phyloP scores from a whole-genome alignment of 1,284 basidiomycete genomes.

The Pterulicium gracile region DNA sequence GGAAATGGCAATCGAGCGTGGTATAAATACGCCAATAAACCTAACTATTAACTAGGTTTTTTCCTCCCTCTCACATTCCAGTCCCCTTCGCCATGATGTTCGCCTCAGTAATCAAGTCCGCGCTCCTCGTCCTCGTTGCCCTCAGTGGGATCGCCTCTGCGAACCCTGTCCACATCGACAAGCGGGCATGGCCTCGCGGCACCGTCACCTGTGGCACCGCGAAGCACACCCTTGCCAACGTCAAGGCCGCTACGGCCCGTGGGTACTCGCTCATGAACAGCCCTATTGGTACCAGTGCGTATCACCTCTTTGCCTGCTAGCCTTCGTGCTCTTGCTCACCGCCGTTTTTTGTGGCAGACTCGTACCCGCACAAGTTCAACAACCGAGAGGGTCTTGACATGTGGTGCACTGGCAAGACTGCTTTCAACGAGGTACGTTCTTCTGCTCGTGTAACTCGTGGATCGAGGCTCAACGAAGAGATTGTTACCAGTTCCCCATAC shows the following conservation, averaged over 20 bases:
- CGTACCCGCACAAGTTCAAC: conserved; percentile 14
- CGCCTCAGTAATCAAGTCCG: conserved; percentile 4
- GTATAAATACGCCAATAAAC: no score
- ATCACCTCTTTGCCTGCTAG: background rate
- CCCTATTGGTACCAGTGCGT: conserved; percentile 11
- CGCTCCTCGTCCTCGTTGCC: conserved; percentile 9
- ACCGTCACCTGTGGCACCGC: conserved; percentile 13
- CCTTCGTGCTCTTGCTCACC: no score
- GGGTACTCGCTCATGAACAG: conserved; percentile 11
- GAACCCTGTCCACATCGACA: conserved; percentile 2
- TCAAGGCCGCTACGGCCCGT: conserved; percentile 10
- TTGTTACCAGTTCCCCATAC: conserved; percentile 14
- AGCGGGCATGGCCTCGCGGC: conserved; percentile 13
- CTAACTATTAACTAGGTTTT: no score
- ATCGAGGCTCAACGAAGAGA: background rate
- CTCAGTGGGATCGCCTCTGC: conserved; percentile 8
- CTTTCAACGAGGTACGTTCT: conserved; percentile 6
- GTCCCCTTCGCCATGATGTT: no score
- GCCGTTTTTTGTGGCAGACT: no score
- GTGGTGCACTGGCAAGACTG: conserved; percentile 12
- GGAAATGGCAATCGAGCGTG: no score
- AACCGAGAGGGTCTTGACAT: conserved; percentile 14
- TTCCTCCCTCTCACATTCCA: no score
- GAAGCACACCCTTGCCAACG: conserved; percentile 12
- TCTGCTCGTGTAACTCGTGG: background rate